Conservation (phyloP, 352 stramenopile genomes). For the Phytophthora tentaculata region DNA sequence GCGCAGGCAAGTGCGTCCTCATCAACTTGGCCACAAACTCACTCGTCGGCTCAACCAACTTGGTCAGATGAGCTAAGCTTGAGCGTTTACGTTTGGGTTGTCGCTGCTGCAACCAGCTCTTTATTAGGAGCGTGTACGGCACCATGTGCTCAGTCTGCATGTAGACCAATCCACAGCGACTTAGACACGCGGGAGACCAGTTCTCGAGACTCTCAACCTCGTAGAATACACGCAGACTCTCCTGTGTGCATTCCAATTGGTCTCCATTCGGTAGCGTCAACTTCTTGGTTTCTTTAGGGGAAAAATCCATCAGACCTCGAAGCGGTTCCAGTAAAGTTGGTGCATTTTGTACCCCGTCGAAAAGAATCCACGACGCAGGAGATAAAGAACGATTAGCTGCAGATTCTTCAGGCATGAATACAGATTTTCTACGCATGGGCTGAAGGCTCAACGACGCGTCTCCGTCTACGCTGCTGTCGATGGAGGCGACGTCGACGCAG, state of each 20-base stretch:
- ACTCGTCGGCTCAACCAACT: constrained; percentile 21
- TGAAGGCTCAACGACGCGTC: constrained; percentile 1
- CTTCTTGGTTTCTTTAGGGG: constrained; percentile 20
- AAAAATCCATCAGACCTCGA: constrained; percentile 29
- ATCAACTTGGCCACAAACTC: constrained; percentile 51
- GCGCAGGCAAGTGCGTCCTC: constrained; percentile 45
- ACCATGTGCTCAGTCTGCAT: constrained; percentile 55
- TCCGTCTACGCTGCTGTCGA: constrained; percentile 8
- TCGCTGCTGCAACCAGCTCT: constrained; percentile 54
- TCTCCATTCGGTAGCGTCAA: constrained; percentile 66
- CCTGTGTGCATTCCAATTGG: constrained; percentile 47
- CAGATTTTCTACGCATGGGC: constrained; percentile 10
- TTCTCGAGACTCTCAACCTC: constrained; percentile 56
- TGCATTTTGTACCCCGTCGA: constrained; percentile 51
- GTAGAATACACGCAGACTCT: constrained; percentile 55
- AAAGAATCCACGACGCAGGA: constrained; percentile 62
- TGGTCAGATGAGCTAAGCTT: constrained; percentile 23
- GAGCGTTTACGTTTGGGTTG: constrained; percentile 22
- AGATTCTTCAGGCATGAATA: neutral
- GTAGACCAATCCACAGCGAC: constrained; percentile 63
- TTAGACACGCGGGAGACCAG: constrained; percentile 60
- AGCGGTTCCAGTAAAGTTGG: constrained; percentile 52
- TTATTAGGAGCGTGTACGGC: constrained; percentile 72
- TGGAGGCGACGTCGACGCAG: constrained; percentile 29
- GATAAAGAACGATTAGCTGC: constrained; percentile 16